Percentiles rank a stretch among this genome's conserved stretches.
These are phyloP conservation scores for Suillus luteus DNA, from an alignment of 768 basidiomycete genomes.

Conservation along the genomic window DNA sequence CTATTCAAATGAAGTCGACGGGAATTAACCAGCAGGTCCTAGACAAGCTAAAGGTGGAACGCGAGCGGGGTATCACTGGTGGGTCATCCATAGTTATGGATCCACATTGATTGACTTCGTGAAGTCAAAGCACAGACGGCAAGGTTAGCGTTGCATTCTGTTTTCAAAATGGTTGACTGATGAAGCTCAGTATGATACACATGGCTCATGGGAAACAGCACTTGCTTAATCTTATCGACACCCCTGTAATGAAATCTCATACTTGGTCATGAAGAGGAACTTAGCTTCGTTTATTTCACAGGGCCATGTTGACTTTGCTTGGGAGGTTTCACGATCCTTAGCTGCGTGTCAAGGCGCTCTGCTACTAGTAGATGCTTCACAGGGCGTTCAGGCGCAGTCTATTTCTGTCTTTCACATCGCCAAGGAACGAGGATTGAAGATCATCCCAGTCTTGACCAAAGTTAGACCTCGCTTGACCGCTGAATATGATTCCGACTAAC, in stretches of 20 bases:
- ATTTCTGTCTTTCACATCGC: conserved; percentile 94
- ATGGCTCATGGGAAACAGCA: conserved; percentile 53
- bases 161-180: conserved; percentile 13
- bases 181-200: conserved; percentile 72
- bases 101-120: conserved; percentile 7
- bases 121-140: conserved; percentile 95
- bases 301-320: conserved; percentile 98
- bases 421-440: conserved; percentile 72
- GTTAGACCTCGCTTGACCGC: conserved; percentile 37
- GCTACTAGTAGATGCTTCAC: conserved; percentile 90
- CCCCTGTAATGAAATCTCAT: conserved; percentile 58
- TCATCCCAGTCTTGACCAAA: conserved; percentile 94
- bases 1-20: conserved; percentile 65
- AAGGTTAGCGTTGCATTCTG: conserved; percentile 46
- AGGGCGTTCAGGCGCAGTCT: conserved; percentile 97
- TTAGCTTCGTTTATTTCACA: conserved; percentile 26
- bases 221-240: conserved; percentile 94
- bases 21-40: conserved; percentile 83
- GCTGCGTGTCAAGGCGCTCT: conserved; percentile 93
- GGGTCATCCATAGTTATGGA: conserved; percentile 18
- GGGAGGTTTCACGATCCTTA: conserved; percentile 92
- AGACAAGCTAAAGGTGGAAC: conserved; percentile 95
- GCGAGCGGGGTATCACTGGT: conserved; percentile 97
- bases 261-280: background rate
- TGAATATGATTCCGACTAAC: conserved; percentile 11